Percentiles rank a stretch among this genome's conserved stretches.
Evolutionary conservation across 192 early-diverging fungal species (phyloP).

Genomic region (Geosiphon pyriformis): DNA sequence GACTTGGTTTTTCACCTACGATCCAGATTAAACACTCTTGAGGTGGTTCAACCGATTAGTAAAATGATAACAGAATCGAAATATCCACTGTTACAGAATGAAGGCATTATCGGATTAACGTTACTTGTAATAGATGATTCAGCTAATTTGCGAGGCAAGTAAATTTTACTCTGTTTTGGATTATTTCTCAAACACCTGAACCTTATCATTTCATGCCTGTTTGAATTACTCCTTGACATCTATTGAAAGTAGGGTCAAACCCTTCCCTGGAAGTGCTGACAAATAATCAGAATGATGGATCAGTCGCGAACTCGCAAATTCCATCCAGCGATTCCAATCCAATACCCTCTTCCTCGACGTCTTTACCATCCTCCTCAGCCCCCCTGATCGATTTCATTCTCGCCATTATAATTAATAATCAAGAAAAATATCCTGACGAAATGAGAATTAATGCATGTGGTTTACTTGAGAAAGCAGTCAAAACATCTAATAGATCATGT

Average conservation of each 20-base stretch:
- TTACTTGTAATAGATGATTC: constrained; percentile 37
- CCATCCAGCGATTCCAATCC: constrained; percentile 10
- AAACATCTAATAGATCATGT: constrained; percentile 23
- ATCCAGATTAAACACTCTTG: constrained; percentile 29
- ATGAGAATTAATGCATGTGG: constrained; percentile 44
- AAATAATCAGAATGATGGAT: constrained; percentile 19
- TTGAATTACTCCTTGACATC: background rate
- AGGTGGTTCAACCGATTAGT: constrained; percentile 35
- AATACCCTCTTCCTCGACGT: constrained; percentile 16
- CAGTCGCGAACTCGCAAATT: constrained; percentile 3
- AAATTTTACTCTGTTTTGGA: background rate
- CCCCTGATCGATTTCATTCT: constrained; percentile 39
- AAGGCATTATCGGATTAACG: constrained; percentile 50
- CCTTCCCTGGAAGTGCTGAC: constrained; percentile 4
- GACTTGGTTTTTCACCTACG: constrained; percentile 32
- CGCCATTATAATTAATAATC: constrained; percentile 33
- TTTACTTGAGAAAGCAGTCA: constrained; percentile 38
- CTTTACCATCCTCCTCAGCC: constrained; percentile 11
- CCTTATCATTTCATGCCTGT: constrained; percentile 14
- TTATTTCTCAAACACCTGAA: background rate
- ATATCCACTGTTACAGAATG: constrained; percentile 51
- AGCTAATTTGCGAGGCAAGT: background rate
- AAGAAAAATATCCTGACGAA: constrained; percentile 42
- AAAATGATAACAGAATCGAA: constrained; percentile 47
- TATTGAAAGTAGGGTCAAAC: background rate